Evolutionary conservation across 2,329 filamentous ascomycete species (phyloP), one percentile per base, ranked within the genome.

Genomic region (Aspergillus bombycis): DNA sequence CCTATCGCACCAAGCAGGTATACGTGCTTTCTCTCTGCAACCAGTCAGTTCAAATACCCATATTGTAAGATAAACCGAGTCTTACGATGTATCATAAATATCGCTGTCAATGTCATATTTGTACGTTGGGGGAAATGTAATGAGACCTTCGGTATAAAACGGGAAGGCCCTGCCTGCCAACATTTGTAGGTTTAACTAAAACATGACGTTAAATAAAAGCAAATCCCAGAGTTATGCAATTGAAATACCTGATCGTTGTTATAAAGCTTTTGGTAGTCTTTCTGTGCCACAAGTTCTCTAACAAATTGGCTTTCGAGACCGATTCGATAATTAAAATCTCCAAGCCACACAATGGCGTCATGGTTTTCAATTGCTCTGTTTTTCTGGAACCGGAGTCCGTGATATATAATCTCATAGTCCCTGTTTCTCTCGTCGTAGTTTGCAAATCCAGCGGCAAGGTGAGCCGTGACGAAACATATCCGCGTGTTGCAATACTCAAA

Each of bases 291-390:
- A 11, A 96, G 81, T 36, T 89, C 86, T 68, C 91, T 89, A 9
- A 93, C 92, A 64, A 85, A 89, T 45, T 97, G 93, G 67, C 92
- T 88, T 52, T 85, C 86, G 62, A 98, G 84, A 1, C 94, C 94
- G 71, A 99, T 96, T 21, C 95, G 90, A 78, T 99, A 99, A 75
- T 99, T 99, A 82, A 99, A 99, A 77, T 99, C 95, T 6, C 95
- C 95, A 48, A 97, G 85, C 94, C 95, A 99, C 59, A 97, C 90
- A 41, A 98, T 90, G 26, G 91, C 89, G 68, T 91, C 93, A 74
- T 99, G 95, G 75, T 98, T 91, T 71, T 95, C 92, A 66, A 99
- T 98, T 6, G 91, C 87, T 62, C 93, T 85, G 72, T 97, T 97
- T 60, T 93, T 87, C 77, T 97, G 94, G 74, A 99, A 99, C 45